Percentiles rank a stretch among this genome's conserved stretches.
These are phyloP conservation scores for Sequoia sempervirens DNA, from an alignment of 75 land plant species.

Conservation along the genomic window DNA sequence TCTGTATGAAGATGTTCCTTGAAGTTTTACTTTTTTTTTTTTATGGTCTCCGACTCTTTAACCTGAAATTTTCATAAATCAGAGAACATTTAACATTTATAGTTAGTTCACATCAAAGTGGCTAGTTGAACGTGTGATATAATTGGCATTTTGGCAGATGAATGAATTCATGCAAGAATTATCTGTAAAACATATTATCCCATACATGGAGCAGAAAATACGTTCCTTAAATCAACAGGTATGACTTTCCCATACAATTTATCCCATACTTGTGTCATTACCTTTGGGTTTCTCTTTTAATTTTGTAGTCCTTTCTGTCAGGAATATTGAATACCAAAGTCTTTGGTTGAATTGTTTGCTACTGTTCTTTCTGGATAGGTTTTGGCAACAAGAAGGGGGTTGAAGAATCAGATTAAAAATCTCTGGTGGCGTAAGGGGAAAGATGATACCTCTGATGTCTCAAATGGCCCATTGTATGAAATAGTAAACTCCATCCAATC, in stretches of 20 bases:
- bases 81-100: neutral
- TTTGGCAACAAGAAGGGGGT: conserved; percentile 92
- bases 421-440: conserved; percentile 99
- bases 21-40: neutral
- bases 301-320: conserved; percentile 6
- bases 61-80: neutral
- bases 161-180: conserved; percentile 67
- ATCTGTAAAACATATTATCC: conserved; percentile 67
- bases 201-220: conserved; percentile 96
- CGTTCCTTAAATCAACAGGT: conserved; percentile 94
- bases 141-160: conserved; percentile 30
- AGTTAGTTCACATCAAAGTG: neutral
- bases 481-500: neutral
- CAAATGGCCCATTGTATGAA: conserved; percentile 61
- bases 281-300: neutral
- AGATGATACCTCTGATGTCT: conserved; percentile 69
- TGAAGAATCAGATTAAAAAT: conserved; percentile 93
- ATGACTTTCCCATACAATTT: neutral
- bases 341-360: neutral
- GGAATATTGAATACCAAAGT: neutral
- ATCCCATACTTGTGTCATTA: neutral
- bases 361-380: conserved; percentile 43
- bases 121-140: neutral
- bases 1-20: neutral
- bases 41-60: neutral